Evolutionary conservation across 345 rosid genomes (phyloP).

Genomic region (Euclidium syriacum): DNA sequence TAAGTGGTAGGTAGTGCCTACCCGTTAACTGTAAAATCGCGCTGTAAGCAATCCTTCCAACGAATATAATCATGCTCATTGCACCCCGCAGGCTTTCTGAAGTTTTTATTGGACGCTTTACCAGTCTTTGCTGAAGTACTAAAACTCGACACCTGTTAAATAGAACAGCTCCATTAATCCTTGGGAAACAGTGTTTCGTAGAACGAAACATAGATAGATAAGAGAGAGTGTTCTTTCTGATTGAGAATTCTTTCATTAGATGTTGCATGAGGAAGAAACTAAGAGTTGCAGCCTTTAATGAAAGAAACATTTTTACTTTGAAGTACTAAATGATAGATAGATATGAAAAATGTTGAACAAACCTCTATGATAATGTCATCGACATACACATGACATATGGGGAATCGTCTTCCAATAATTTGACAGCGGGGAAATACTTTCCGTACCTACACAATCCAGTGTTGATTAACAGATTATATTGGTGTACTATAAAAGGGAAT

Average conservation of each 20-base stretch:
- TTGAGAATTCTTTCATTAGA: not conserved
- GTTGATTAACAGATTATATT: not conserved
- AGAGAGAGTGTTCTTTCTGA: not conserved
- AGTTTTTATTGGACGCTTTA: conserved; percentile 15
- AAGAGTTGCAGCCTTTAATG: not conserved
- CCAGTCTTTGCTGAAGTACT: conserved; percentile 40
- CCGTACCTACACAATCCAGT: conserved; percentile 37
- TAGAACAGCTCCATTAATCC: conserved; percentile 1
- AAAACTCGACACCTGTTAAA: conserved; percentile 59
- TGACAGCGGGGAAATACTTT: conserved; percentile 44
- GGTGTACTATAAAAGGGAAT: not conserved
- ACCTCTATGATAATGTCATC: conserved; percentile 55
- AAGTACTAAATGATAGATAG: not conserved
- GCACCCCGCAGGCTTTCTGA: conserved; percentile 40
- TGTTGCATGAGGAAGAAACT: not conserved
- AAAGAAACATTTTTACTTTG: not conserved
- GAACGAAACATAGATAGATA: not conserved
- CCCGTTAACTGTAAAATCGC: conserved; percentile 80
- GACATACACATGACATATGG: conserved; percentile 60
- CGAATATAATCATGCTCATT: conserved; percentile 45
- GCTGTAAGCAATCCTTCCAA: conserved; percentile 53
- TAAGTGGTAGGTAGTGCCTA: not conserved
- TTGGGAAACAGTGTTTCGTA: not conserved
- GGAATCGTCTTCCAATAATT: conserved; percentile 65
- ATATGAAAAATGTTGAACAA: conserved; percentile 10